A percentile compares a stretch with the other conserved stretches of the same genome.
phyloP scores from a whole-genome alignment of 108 stramenopile genomes.

The Skeletonema costatum region DNA sequence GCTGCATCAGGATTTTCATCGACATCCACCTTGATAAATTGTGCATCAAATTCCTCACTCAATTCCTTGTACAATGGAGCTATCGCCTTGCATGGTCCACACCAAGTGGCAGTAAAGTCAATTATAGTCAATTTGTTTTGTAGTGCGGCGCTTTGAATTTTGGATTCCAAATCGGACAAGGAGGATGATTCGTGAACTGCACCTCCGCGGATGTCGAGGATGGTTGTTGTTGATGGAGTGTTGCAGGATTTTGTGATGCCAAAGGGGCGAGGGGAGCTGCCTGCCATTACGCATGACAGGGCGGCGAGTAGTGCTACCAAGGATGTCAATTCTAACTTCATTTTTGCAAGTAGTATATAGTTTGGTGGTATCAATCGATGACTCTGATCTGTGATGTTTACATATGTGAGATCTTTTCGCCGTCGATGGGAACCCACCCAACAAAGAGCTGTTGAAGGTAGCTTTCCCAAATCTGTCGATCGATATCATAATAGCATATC shows the following conservation, averaged over 20 bases:
- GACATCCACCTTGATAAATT: slow-evolving; percentile 91
- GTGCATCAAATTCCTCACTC: slow-evolving; percentile 61
- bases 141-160: slow-evolving; percentile 64
- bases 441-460: too few relatives aligned
- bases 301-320: background rate
- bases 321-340: background rate
- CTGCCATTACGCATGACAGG: background rate
- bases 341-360: background rate
- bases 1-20: slow-evolving; percentile 88
- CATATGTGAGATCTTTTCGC: too few relatives aligned
- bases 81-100: slow-evolving; percentile 89
- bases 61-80: slow-evolving; percentile 80
- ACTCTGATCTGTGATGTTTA: too few relatives aligned
- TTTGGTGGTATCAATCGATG: too few relatives aligned
- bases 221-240: background rate
- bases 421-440: too few relatives aligned
- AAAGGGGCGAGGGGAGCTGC: background rate
- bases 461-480: too few relatives aligned
- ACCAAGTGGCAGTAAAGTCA: slow-evolving; percentile 89
- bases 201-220: slow-evolving; percentile 65
- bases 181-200: slow-evolving; percentile 66
- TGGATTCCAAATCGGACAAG: slow-evolving; percentile 63
- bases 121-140: slow-evolving; percentile 75
- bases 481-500: too few relatives aligned
- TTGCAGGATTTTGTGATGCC: background rate